phyloP scores from a whole-genome alignment of 345 rosid species.

The Lepidium sativum region DNA sequence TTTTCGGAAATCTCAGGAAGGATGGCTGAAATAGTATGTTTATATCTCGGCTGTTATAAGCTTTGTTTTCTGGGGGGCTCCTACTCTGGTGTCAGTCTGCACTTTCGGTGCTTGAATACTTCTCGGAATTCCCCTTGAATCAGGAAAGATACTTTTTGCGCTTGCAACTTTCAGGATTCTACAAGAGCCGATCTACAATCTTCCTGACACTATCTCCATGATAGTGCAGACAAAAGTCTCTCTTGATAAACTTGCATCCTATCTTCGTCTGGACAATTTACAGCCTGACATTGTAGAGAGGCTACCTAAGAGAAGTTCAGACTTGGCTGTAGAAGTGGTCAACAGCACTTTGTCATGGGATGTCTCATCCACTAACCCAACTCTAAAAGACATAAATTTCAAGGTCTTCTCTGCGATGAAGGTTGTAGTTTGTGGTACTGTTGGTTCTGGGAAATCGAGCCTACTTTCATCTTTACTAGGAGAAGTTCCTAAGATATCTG shows the following conservation, averaged over 20 bases:
- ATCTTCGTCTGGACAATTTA: slow-evolving; percentile 47
- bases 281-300: slow-evolving; percentile 40
- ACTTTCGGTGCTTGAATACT: slow-evolving; percentile 59
- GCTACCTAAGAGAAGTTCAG: slow-evolving; percentile 38
- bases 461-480: slow-evolving; percentile 63
- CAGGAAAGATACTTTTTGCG: slow-evolving; percentile 70
- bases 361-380: slow-evolving; percentile 31
- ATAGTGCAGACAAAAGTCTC: slow-evolving; percentile 62
- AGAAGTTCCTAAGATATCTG: slow-evolving; percentile 60
- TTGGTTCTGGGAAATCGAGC: slow-evolving; percentile 80
- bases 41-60: slow-evolving; percentile 39
- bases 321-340: slow-evolving; percentile 37
- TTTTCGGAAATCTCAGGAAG: slow-evolving; percentile 38
- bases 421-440: slow-evolving; percentile 73
- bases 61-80: slow-evolving; percentile 63
- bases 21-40: slow-evolving; percentile 53
- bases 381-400: slow-evolving; percentile 45
- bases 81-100: slow-evolving; percentile 48
- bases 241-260: slow-evolving; percentile 55
- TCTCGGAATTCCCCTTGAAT: slow-evolving; percentile 48
- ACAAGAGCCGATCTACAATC: slow-evolving; percentile 48
- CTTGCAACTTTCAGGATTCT: slow-evolving; percentile 67
- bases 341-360: slow-evolving; percentile 61
- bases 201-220: slow-evolving; percentile 60
- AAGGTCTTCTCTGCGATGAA: slow-evolving; percentile 48